Conservation (phyloP, 1,139 yeast species). For the Magnusiomyces clavatus region DNA sequence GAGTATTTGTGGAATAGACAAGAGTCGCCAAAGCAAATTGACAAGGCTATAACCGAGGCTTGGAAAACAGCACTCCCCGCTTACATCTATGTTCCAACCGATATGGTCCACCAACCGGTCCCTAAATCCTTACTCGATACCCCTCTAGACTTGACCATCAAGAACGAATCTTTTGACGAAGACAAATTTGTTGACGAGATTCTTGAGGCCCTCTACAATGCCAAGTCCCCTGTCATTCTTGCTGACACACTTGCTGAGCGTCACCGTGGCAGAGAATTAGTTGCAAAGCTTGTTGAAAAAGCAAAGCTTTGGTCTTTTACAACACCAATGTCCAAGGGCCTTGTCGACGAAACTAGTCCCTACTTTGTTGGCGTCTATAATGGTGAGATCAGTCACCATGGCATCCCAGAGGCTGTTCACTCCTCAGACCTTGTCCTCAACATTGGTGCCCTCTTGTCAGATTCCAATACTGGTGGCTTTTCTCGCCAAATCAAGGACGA, state of each 20-base stretch:
- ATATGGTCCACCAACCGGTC: constrained; percentile 49
- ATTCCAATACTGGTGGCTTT: constrained; percentile 39
- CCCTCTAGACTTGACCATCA: constrained; percentile 26
- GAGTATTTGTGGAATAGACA: constrained; percentile 47
- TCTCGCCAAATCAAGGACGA: constrained; percentile 33
- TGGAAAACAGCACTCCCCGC: constrained; percentile 65
- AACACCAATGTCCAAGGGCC: constrained; percentile 46
- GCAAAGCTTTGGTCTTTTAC: constrained; percentile 41
- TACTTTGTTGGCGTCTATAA: constrained; percentile 59
- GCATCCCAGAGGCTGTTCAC: constrained; percentile 35
- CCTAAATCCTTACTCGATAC: constrained; percentile 33
- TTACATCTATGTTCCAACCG: constrained; percentile 66
- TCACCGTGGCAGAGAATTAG: constrained; percentile 37
- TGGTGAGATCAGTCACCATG: constrained; percentile 43
- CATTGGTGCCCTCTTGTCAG: constrained; percentile 37
- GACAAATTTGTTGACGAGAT: constrained; percentile 41
- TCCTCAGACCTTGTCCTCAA: constrained; percentile 33
- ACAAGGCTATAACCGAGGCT: constrained; percentile 52
- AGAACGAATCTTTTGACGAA: constrained; percentile 26
- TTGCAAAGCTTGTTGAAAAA: constrained; percentile 41
- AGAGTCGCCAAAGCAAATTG: constrained; percentile 51
- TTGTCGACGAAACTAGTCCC: constrained; percentile 53
- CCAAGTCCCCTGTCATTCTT: constrained; percentile 53
- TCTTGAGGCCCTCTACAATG: constrained; percentile 41
- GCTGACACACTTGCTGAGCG: constrained; percentile 62